Conservation (phyloP, 768 basidiomycete genomes). For the Mycena galericulata region DNA sequence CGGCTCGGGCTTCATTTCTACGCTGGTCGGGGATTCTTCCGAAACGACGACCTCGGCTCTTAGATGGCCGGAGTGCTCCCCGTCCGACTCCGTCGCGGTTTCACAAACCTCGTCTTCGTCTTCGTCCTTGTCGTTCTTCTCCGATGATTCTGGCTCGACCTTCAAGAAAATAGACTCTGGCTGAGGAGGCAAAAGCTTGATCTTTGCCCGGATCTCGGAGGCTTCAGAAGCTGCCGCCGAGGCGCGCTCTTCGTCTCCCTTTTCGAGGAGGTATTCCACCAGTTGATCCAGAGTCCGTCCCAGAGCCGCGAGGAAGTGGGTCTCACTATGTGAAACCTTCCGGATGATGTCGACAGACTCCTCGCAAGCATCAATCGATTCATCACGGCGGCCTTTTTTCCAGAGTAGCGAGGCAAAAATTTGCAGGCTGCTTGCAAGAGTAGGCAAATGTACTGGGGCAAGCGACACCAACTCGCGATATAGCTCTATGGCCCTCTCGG, state of each 20-base stretch:
- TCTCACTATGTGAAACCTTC: neutral
- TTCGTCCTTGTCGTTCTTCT: neutral
- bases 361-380: neutral
- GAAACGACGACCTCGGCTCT: too few relatives aligned
- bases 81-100: neutral
- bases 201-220: neutral
- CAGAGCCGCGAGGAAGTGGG: neutral
- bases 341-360: neutral
- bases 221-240: neutral
- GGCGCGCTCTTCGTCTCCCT: neutral
- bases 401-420: neutral
- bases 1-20: too few relatives aligned
- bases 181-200: neutral
- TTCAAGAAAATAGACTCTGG: neutral
- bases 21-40: too few relatives aligned
- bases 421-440: neutral
- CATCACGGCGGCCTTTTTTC: neutral
- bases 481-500: neutral
- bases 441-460: neutral
- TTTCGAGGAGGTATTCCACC: neutral
- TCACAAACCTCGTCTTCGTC: neutral
- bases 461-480: conserved; percentile 1
- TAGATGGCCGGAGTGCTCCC: neutral
- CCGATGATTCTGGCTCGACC: too few relatives aligned
- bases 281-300: neutral